Percentiles rank a stretch among this genome's conserved stretches.
Evolutionary conservation across 140 eudicot species (phyloP).

Genomic region (Bidens hawaiensis): DNA sequence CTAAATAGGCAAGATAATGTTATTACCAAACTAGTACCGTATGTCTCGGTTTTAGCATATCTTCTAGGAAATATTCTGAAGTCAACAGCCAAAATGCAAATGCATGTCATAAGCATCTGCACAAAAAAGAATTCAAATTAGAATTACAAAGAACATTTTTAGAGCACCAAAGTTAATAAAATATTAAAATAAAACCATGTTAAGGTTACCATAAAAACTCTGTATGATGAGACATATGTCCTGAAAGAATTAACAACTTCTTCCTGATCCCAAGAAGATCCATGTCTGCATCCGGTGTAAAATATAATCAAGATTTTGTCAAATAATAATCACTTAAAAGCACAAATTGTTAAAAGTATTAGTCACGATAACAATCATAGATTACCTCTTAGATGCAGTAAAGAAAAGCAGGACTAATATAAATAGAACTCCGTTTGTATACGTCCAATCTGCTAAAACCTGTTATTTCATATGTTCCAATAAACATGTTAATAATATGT

Average conservation of each 20-base stretch:
- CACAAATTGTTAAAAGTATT: not conserved
- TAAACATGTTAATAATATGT: not conserved
- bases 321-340: slow-evolving; percentile 5
- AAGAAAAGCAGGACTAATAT: slow-evolving; percentile 39
- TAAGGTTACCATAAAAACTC: slow-evolving; percentile 64
- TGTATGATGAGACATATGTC: slow-evolving; percentile 57
- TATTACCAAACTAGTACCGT: slow-evolving; percentile 88
- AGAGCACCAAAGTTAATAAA: slow-evolving; percentile 1
- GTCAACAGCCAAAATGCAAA: slow-evolving; percentile 91
- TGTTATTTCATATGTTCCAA: slow-evolving; percentile 28
- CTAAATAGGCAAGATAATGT: not conserved
- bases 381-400: slow-evolving; percentile 49
- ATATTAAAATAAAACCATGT: not conserved
- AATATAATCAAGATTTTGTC: slow-evolving; percentile 10
- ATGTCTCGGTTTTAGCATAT: slow-evolving; percentile 95
- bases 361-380: slow-evolving; percentile 4
- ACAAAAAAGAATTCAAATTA: slow-evolving; percentile 21
- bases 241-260: slow-evolving; percentile 43
- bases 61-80: slow-evolving; percentile 87
- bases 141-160: not conserved
- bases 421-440: slow-evolving; percentile 31
- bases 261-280: slow-evolving; percentile 41
- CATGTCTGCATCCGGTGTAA: slow-evolving; percentile 37
- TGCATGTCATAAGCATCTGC: slow-evolving; percentile 89
- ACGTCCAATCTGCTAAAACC: slow-evolving; percentile 87